phyloP scores from a whole-genome alignment of 805 yeast species.

The Saturnispora besseyi region DNA sequence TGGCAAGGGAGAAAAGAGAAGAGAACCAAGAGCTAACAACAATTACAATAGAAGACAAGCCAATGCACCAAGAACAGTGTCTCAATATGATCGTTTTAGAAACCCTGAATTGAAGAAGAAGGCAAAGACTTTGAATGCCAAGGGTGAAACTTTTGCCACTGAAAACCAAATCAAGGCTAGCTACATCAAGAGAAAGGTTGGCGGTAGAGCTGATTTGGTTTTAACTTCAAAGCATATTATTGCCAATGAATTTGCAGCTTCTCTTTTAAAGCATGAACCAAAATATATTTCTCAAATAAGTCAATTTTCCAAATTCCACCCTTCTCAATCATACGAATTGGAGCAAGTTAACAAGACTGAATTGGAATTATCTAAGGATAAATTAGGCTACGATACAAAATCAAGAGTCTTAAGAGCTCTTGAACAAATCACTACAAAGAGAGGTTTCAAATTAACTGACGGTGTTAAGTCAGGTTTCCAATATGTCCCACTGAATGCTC shows the following conservation, averaged over 20 bases:
- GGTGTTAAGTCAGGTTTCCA: conserved; percentile 9
- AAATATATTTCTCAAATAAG: conserved; percentile 1
- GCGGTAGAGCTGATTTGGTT: not conserved
- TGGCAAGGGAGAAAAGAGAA: conserved; percentile 1
- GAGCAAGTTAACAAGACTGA: conserved; percentile 11
- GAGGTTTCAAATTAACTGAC: conserved; percentile 19
- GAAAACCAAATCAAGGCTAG: conserved; percentile 8
- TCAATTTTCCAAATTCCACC: conserved; percentile 3
- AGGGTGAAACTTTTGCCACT: conserved; percentile 11
- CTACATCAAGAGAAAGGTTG: conserved; percentile 12
- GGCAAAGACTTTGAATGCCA: conserved; percentile 5
- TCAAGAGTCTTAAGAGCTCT: conserved; percentile 25
- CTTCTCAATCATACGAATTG: not conserved
- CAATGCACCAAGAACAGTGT: conserved; percentile 10
- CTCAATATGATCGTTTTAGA: conserved; percentile 12
- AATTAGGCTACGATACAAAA: conserved; percentile 20
- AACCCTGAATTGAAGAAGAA: conserved; percentile 6
- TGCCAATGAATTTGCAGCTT: conserved; percentile 4
- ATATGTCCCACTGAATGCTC: conserved; percentile 14
- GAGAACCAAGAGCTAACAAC: not conserved
- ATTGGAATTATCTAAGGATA: conserved; percentile 21
- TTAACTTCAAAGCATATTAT: not conserved
- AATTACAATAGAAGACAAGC: not conserved
- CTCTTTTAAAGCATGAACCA: conserved; percentile 8
- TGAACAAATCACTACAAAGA: conserved; percentile 17